Conservation (phyloP, 179 eudicot genomes). For the Dionaea muscipula region DNA sequence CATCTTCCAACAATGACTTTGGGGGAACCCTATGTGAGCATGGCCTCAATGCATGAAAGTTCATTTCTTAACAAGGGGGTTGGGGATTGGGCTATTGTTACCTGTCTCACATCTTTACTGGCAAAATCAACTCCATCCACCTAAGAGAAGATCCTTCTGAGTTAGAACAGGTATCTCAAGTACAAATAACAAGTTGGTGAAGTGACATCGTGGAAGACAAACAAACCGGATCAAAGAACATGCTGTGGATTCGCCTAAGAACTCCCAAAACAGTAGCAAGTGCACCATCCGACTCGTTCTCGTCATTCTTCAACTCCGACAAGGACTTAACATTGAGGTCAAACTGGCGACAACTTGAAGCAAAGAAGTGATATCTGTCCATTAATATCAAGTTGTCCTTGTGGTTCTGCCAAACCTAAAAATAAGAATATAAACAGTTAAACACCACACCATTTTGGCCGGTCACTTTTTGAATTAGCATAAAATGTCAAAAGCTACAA, state of each 20-base stretch:
- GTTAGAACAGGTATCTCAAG: conserved; percentile 5
- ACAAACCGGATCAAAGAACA: conserved; percentile 62
- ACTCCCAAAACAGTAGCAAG: conserved; percentile 64
- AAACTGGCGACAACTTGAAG: conserved; percentile 70
- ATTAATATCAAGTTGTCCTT: conserved; percentile 75
- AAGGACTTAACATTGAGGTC: conserved; percentile 45
- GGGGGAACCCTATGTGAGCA: too few relatives aligned
- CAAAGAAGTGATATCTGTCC: conserved; percentile 88
- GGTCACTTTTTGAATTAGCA: neutral
- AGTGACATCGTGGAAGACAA: neutral
- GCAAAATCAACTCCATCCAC: conserved; percentile 31
- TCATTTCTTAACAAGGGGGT: too few relatives aligned
- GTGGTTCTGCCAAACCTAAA: conserved; percentile 76
- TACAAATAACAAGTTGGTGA: neutral
- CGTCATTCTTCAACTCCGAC: conserved; percentile 66
- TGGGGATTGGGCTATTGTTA: too few relatives aligned
- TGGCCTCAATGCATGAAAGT: too few relatives aligned
- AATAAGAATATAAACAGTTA: conserved; percentile 1
- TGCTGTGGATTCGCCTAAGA: conserved; percentile 47
- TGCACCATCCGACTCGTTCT: conserved; percentile 78
- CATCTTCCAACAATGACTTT: too few relatives aligned
- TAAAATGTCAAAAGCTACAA: neutral
- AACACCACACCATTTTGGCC: neutral
- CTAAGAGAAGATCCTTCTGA: conserved; percentile 20
- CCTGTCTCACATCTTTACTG: conserved; percentile 71